Percentiles rank a stretch among this genome's conserved stretches.
Conservation (phyloP, 192 early-diverging fungal species). For the Backusella liffmaniae region DNA sequence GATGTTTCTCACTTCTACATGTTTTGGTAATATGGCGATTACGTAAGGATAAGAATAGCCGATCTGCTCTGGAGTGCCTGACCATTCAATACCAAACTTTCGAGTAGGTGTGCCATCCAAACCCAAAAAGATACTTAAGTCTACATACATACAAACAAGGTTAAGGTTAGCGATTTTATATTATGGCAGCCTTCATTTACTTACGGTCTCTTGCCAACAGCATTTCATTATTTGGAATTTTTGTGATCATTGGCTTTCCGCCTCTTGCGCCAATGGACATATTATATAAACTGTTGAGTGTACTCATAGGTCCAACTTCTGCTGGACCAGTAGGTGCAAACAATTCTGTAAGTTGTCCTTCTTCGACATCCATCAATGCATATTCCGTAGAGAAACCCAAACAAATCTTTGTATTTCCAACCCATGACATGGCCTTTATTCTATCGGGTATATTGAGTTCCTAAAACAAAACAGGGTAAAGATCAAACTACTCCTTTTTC, state of each 20-base stretch:
- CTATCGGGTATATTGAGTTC: conserved; percentile 71
- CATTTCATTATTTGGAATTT: conserved; percentile 63
- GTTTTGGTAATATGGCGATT: conserved; percentile 61
- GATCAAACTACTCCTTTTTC: too few relatives aligned
- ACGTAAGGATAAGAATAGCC: conserved; percentile 72
- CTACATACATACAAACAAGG: conserved; percentile 29
- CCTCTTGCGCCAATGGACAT: conserved; percentile 50
- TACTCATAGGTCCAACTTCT: conserved; percentile 42
- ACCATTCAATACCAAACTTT: conserved; percentile 61
- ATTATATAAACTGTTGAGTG: conserved; percentile 44
- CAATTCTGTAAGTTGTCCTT: conserved; percentile 54
- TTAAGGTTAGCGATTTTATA: too few relatives aligned
- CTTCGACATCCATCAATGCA: conserved; percentile 56
- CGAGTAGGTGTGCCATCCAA: conserved; percentile 56
- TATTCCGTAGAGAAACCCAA: conserved; percentile 63
- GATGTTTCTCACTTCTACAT: conserved; percentile 87
- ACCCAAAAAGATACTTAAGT: conserved; percentile 58
- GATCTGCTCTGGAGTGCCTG: conserved; percentile 58
- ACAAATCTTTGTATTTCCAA: conserved; percentile 66
- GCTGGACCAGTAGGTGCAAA: conserved; percentile 46
- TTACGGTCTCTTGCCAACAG: conserved; percentile 61
- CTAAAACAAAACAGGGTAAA: conserved; percentile 35
- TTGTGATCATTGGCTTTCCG: conserved; percentile 59
- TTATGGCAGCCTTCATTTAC: background rate
- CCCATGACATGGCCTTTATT: conserved; percentile 76